Base-by-base conservation (phyloP, 2,329 filamentous ascomycete genomes). In the Monosporascus sp. region DNA sequence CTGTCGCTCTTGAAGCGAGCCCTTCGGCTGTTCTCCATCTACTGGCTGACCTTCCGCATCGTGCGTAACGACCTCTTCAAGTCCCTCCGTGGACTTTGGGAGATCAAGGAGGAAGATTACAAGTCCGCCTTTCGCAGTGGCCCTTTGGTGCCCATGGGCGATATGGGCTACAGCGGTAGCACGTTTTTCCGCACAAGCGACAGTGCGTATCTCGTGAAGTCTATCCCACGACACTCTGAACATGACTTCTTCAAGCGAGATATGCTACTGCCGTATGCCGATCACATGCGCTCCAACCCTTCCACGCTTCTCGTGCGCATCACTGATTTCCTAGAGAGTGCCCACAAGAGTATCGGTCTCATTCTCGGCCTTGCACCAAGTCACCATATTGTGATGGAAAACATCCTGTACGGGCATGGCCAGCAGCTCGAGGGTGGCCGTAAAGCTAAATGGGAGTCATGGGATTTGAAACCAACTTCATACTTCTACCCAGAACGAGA, bases 331-430 rank as follows among this genome's bases (percentile, higher is more conserved):
- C 73, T 89, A 0, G 77, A 81, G 49, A 76, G 78, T 0, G 74
- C 78, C 0, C 74, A 78, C 9, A 60, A 68, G 0, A 82, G 83
- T 0, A 62, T 90, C 1, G 87, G 86, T 1, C 76, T 79, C 1
- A 60, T 83, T 0, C 59, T 89, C 0, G 78, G 84, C 5, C 69
- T 78, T 1, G 81, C 84, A 0, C 86, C 88, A 0, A 82, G 81
- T 1, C 86, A 89, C 58, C 86, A 90, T 62, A 86, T 90, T 54
- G 76, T 90, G 61, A 90, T 90, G 88, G 87, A 90, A 66, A 90
- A 90, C 63, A 74, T 89, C 2, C 72, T 89, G 24, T 82, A 80
- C 56, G 86, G 86, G 2, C 77, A 82, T 56, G 72, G 74, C 15
- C 68, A 72, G 14, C 72, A 74, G 51, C 62, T 63, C 9, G 65